Base-by-base conservation (phyloP, 345 rosid species). In the Litchi chinensis region DNA sequence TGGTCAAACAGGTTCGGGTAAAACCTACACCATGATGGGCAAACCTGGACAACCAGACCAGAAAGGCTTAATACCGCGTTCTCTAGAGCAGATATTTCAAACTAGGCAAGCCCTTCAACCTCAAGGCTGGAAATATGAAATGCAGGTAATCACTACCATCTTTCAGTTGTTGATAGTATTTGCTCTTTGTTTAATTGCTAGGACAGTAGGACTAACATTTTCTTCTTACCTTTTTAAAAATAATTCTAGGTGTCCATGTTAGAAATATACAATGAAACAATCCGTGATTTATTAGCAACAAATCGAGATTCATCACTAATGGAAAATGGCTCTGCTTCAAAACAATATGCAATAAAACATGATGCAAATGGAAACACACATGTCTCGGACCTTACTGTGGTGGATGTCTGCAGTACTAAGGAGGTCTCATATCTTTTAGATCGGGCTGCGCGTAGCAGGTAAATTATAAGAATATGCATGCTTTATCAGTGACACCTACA, bases 1-100 rank as follows among this genome's bases (percentile, higher is more conserved):
- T 79, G 99, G 99, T 77, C 99, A 96, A 86, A 96, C 99, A 22
- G 99, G 99, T 26, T 96, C 99, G 0, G 98, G 99, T 39, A 94
- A 96, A 81, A 96, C 99, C 76, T 89, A 93, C 68, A 94, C 99
- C 63, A 96, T 96, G 99, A 96, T 94, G 99, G 99, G 99, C 44
- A 94, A 79, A 79, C 97, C 95, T 32, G 98, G 95, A 37, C 82
- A 86, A 16, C 88, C 76, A 13, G 93, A 84, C 54, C 90, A 86
- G 43, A 91, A 95, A 73, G 99, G 99, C 32, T 77, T 96, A 82
- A 94, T 96, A 48, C 99, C 99, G 0, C 93, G 97, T 21, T 90
- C 94, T 50, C 70, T 96, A 69, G 99, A 96, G 78, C 99, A 96
- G 80, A 94, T 96, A 73, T 96, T 96, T 78, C 92, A 94, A 84